A percentile compares a stretch with the other conserved stretches of the same genome.
Evolutionary conservation across 148 eudicot genomes (phyloP).

Genomic region (Drosera capensis): DNA sequence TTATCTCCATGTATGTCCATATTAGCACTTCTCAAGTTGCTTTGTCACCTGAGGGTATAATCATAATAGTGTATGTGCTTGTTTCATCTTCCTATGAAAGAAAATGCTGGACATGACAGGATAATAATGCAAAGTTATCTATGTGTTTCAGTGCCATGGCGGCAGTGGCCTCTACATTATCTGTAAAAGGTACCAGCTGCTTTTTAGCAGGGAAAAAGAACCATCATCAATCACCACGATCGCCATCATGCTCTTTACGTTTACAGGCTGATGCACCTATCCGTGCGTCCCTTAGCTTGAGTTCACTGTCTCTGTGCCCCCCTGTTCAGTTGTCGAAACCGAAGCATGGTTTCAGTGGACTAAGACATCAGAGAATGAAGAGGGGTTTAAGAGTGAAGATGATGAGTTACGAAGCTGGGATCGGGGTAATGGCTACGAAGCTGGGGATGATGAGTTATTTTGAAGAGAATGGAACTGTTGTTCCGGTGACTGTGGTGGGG

Average conservation of each 20-base stretch:
- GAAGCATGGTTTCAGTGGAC: slow-evolving; percentile 8
- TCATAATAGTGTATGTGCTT: too few species aligned
- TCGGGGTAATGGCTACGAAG: slow-evolving; percentile 87
- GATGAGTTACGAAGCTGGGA: slow-evolving; percentile 67
- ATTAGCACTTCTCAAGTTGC: too few species aligned
- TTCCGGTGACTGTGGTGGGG: slow-evolving; percentile 91
- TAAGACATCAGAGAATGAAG: slow-evolving; percentile 6
- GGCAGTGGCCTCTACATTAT: slow-evolving; percentile 15
- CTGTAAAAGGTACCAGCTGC: slow-evolving; percentile 21
- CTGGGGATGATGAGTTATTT: slow-evolving; percentile 88
- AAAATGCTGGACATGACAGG: too few species aligned
- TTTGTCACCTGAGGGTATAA: too few species aligned
- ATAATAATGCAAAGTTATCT: too few species aligned
- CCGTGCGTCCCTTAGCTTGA: slow-evolving; percentile 11
- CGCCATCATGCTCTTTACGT: slow-evolving; percentile 4
- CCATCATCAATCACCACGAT: slow-evolving; percentile 3
- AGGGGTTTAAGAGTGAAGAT: slow-evolving; percentile 1
- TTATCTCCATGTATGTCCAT: too few species aligned
- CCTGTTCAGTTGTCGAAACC: slow-evolving; percentile 15
- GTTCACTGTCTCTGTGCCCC: slow-evolving; percentile 19
- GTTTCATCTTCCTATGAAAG: too few species aligned
- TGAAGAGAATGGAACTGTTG: slow-evolving; percentile 49
- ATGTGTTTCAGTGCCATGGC: slow-evolving; percentile 28
- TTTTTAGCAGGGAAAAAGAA: slow-evolving; percentile 9
- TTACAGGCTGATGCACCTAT: slow-evolving; percentile 7